Conservation (phyloP, 1,139 yeast genomes). For the Magnusiomyces paraingens region DNA sequence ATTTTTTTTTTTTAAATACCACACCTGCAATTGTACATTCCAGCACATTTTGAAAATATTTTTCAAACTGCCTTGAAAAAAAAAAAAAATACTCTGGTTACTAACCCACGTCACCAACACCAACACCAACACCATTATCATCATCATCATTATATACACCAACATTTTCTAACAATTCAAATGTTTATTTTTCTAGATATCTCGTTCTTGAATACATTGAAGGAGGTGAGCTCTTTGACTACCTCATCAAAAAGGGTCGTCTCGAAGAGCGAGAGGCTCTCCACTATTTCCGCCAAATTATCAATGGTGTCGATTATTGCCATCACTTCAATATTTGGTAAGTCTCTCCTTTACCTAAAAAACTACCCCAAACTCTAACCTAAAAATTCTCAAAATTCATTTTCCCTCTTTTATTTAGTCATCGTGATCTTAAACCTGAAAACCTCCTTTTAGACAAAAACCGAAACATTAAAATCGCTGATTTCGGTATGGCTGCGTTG, state of each 20-base stretch:
- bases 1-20: background rate
- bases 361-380: background rate
- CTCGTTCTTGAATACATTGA: conserved; percentile 92
- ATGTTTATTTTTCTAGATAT: conserved; percentile 34
- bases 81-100: too few species aligned
- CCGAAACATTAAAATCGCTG: conserved; percentile 91
- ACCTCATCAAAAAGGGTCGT: conserved; percentile 80
- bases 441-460: conserved; percentile 80
- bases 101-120: too few species aligned
- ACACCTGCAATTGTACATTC: background rate
- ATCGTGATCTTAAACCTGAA: conserved; percentile 94
- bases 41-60: too few species aligned
- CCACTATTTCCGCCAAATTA: conserved; percentile 83
- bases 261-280: conserved; percentile 87
- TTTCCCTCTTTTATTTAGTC: conserved; percentile 32
- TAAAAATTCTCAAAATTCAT: background rate
- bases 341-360: background rate
- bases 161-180: background rate
- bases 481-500: conserved; percentile 99
- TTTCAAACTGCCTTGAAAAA: too few species aligned
- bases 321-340: conserved; percentile 77
- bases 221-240: conserved; percentile 94
- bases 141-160: background rate
- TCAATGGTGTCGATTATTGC: conserved; percentile 86
- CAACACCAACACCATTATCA: too few species aligned